A percentile compares a stretch with the other conserved stretches of the same genome.
These are phyloP conservation scores for Umbelopsis sp. DNA, from an alignment of 192 early-diverging fungal species.

Conservation along the genomic window DNA sequence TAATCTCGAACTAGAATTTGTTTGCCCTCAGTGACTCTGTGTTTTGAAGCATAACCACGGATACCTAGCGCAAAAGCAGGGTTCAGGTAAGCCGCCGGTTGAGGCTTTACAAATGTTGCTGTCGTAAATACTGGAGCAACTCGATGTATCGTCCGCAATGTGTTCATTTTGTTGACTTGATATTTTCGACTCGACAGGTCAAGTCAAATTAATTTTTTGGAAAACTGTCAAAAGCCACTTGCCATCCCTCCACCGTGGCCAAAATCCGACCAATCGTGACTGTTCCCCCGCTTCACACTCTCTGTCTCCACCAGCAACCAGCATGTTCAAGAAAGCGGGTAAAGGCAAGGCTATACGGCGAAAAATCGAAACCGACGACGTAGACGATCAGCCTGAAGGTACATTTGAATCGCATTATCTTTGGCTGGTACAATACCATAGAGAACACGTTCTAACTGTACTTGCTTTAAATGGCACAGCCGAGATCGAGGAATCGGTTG, in stretches of 20 bases:
- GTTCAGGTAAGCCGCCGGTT: not conserved
- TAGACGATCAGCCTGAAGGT: slow-evolving; percentile 11
- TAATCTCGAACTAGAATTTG: slow-evolving; percentile 38
- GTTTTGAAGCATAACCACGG: slow-evolving; percentile 30
- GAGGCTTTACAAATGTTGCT: not conserved
- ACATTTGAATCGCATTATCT: not conserved
- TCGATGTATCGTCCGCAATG: not conserved
- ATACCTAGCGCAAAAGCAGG: not conserved
- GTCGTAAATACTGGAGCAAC: slow-evolving; percentile 4
- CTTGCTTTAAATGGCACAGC: not conserved
- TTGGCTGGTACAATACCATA: too few relatives aligned
- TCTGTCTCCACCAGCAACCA: not conserved
- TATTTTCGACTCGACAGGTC: not conserved
- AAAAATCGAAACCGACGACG: slow-evolving; percentile 35
- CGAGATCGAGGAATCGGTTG: slow-evolving; percentile 10
- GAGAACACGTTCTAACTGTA: too few relatives aligned
- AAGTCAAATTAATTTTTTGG: not conserved
- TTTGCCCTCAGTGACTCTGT: slow-evolving; percentile 24
- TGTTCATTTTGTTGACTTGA: slow-evolving; percentile 2
- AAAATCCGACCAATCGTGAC: not conserved
- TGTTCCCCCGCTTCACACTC: not conserved
- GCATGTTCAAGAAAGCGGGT: slow-evolving; percentile 36
- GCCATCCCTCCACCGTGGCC: not conserved
- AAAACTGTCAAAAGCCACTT: slow-evolving; percentile 6
- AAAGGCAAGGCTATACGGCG: slow-evolving; percentile 37